A percentile compares a stretch with the other conserved stretches of the same genome.
These are phyloP conservation scores for Fusarium palustre DNA, from an alignment of 2,329 filamentous ascomycete species.

Conservation along the genomic window DNA sequence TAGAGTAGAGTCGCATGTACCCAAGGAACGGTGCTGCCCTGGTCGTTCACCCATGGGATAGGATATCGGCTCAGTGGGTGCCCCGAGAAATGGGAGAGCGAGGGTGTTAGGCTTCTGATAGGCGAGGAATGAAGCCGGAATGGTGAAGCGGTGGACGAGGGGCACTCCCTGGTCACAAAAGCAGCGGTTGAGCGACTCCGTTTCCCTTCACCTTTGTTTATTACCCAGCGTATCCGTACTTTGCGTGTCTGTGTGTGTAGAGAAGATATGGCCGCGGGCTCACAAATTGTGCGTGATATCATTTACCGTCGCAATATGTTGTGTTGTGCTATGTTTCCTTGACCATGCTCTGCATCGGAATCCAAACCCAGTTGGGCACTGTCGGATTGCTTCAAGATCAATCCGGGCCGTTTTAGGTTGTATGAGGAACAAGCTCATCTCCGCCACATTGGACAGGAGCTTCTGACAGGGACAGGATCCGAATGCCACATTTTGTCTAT, in stretches of 20 bases:
- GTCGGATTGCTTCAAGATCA: constrained; percentile 10
- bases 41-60: constrained; percentile 24
- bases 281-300: neutral
- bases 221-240: constrained; percentile 17
- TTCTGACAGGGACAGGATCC: constrained; percentile 20
- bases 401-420: constrained; percentile 28
- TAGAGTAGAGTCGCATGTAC: constrained; percentile 17
- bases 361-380: constrained; percentile 24
- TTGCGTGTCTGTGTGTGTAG: neutral
- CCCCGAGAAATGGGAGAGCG: constrained; percentile 40
- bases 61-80: constrained; percentile 36
- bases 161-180: constrained; percentile 36
- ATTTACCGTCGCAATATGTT: neutral
- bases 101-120: constrained; percentile 39
- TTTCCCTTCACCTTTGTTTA: constrained; percentile 31
- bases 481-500: constrained; percentile 8
- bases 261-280: neutral
- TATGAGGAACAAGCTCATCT: constrained; percentile 10
- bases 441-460: neutral
- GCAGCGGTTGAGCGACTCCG: constrained; percentile 29
- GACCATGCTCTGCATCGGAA: constrained; percentile 18
- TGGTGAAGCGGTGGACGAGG: constrained; percentile 40
- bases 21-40: constrained; percentile 32
- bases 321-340: constrained; percentile 4
- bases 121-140: constrained; percentile 42